phyloP scores from a whole-genome alignment of 2,329 filamentous ascomycete species.

The Trichoderma pleuroti region DNA sequence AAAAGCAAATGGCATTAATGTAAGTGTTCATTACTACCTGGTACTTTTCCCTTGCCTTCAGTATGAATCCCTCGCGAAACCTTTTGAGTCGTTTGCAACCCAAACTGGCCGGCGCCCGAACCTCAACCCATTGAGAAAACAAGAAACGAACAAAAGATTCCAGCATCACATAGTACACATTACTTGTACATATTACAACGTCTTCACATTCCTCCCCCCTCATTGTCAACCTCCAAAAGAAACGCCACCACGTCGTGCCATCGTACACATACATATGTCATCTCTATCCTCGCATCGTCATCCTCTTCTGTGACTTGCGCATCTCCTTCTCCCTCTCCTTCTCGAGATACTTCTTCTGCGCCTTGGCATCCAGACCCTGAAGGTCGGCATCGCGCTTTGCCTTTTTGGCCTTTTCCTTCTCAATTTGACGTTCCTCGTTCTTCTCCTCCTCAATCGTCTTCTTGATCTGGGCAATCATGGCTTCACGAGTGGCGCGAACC shows the following conservation, averaged over 20 bases:
- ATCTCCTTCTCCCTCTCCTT: conserved; percentile 74
- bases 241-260: not conserved
- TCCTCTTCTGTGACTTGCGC: conserved; percentile 53
- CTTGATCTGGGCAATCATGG: conserved; percentile 73
- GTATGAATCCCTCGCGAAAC: not conserved
- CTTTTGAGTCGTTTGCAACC: not conserved
- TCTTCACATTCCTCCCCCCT: not conserved
- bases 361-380: conserved; percentile 72
- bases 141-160: not conserved
- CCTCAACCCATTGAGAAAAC: not conserved
- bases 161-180: conserved; percentile 18
- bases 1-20: not conserved
- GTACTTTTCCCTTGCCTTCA: not conserved
- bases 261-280: conserved; percentile 28
- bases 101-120: not conserved
- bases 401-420: conserved; percentile 76
- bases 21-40: not conserved
- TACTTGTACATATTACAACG: conserved; percentile 15
- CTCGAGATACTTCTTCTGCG: conserved; percentile 81
- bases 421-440: conserved; percentile 69
- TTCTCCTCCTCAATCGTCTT: conserved; percentile 76
- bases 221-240: not conserved
- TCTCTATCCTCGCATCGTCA: conserved; percentile 50
- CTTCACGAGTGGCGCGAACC: conserved; percentile 74
- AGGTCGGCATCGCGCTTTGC: conserved; percentile 83